Base-by-base conservation (phyloP, 2,329 filamentous ascomycete genomes). In the Cercospora sojina region DNA sequence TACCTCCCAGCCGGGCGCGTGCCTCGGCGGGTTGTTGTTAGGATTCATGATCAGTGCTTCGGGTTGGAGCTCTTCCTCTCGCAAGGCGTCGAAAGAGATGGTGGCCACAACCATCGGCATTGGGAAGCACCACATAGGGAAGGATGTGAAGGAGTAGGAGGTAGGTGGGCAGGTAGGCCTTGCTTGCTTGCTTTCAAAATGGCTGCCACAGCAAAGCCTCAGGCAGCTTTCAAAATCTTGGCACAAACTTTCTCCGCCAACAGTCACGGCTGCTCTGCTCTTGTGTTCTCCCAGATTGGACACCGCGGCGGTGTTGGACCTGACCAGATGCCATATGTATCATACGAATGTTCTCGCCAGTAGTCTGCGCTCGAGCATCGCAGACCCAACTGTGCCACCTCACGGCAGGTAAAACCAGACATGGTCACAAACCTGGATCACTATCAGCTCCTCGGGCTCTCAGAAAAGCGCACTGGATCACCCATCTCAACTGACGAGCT, bases 401-500 rank as follows among this genome's bases (percentile, higher is more conserved):
- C 23, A n/a, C 13, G 18, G 31, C 56, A 16, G 16, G n/a, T 31
- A 38, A 18, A 29, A 51, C 41, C 56, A 43, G 55, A 49, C 38
- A 55, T 57, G 63, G 57, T 18, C 9, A 60, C 29, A 31, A 49
- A 4, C 4, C n/a, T 66, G 47, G 70, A 74, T 59, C 70, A 73
- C 64, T 78, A 79, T 64, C 66, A 70, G 13, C 69, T 76, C 29
- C 72, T 78, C 16, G 73, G 69, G 35, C 65, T 79, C 25, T 65
- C 68, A 18, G 23, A 67, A 13, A 64, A 66, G 43, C 69, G 67
- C 23, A 60, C 70, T 29, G 74, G 66, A 29, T 62, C 69, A 38
- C 64, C 66, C 53, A 67, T 75, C 27, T 65, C 70, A 13, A 38
- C 70, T 2, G 60, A 73, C 27, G 80, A 83, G 43, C 75, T 87